Evolutionary conservation across 2,329 filamentous ascomycete species (phyloP), one percentile per base, ranked within the genome.

Genomic region (Sphaerulina vaccinii): DNA sequence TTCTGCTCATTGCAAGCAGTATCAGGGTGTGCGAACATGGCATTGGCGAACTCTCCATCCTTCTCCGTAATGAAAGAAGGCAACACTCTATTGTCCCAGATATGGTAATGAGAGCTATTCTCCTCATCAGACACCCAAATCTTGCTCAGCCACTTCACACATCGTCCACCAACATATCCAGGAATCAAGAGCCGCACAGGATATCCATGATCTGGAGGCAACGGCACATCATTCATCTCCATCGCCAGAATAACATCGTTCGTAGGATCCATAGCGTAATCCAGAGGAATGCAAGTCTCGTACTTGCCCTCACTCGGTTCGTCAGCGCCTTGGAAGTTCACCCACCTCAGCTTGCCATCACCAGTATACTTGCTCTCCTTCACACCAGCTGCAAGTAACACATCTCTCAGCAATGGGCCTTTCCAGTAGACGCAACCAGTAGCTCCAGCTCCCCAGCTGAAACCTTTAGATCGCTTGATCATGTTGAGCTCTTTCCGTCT

Each of bases 181-280:
- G 73, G 73, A 22, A 75, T 66, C 6, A 75, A 59, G 3, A 73
- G 23, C n/a, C 73, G 66, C 1, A 75, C 55, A 1, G 72, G 73
- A 56, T 70, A 74, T 3, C 73, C 73, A 59, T 75, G 73, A 44
- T 74, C 72, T 7, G 72, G 68, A 1, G 71, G 70, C 5, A 75
- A 49, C 0, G 65, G 68, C 3, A 61, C 49, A 50, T 71, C 66
- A 46, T 75, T 74, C 72, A 74, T 75, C 52, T 74, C 68, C 59
- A 82, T 86, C 0, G 84, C 84, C 8, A 80, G 65, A 1, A 80
- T 63, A 10, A 79, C 75, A 57, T 79, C 77, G 60, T 77, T 77
- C 4, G 58, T 60, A 0, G 69, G 59, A 59, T 78, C 72, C 70
- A 79, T 75, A 5, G 68, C 74, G 55, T 78, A 76, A n/a, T 72